Conservation (phyloP, 2,329 filamentous ascomycete genomes). For the Helicocarpus griseus region DNA sequence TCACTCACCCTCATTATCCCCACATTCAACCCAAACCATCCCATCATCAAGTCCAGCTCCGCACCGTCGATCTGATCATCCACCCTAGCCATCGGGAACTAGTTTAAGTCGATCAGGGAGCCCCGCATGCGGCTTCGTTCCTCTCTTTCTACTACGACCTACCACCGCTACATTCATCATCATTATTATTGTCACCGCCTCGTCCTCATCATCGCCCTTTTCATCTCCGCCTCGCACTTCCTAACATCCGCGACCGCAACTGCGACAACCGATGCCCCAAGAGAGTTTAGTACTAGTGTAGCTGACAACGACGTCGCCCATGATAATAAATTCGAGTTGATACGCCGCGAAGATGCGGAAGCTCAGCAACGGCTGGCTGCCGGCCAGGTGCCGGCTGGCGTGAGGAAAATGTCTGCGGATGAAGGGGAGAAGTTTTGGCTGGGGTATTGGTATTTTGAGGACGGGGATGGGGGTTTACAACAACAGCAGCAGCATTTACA, state of each 20-base stretch:
- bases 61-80: too few relatives aligned
- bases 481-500: neutral
- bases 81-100: too few relatives aligned
- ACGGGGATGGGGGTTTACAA: neutral
- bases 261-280: neutral
- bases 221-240: neutral
- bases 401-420: slow-evolving; percentile 38
- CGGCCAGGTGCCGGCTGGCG: slow-evolving; percentile 18
- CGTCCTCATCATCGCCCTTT: neutral
- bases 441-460: slow-evolving; percentile 35
- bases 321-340: too few relatives aligned
- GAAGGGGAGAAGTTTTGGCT: slow-evolving; percentile 40
- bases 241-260: neutral
- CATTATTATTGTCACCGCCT: neutral
- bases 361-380: slow-evolving; percentile 22
- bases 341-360: too few relatives aligned
- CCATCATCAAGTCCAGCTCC: too few relatives aligned
- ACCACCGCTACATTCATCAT: too few relatives aligned
- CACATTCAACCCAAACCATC: too few relatives aligned
- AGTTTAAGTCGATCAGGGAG: too few relatives aligned
- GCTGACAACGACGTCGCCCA: neutral
- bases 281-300: neutral
- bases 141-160: too few relatives aligned
- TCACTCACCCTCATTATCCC: too few relatives aligned
- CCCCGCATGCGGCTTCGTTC: too few relatives aligned